phyloP scores from a whole-genome alignment of 139 green algal species.

The Picochlorum costavermella region DNA sequence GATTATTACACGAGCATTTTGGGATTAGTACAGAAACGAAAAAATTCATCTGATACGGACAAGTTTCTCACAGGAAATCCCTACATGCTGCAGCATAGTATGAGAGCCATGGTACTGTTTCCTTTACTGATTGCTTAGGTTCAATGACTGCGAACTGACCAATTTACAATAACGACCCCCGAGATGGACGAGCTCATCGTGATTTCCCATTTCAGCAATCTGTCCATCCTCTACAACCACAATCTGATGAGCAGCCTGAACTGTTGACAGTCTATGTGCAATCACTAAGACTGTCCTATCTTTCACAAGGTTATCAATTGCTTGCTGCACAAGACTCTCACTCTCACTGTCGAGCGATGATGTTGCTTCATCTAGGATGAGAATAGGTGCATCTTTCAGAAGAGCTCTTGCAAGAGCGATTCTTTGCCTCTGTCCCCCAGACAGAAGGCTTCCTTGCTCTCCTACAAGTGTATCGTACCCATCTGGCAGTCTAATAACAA shows the following conservation, averaged over 20 bases:
- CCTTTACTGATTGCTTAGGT: constrained; percentile 11
- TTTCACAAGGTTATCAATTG: constrained; percentile 40
- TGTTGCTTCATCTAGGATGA: constrained; percentile 64
- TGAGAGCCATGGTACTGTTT: not conserved
- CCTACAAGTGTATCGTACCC: constrained; percentile 34
- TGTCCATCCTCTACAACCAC: constrained; percentile 43
- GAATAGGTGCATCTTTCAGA: constrained; percentile 47
- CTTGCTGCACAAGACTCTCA: constrained; percentile 44
- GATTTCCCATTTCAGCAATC: constrained; percentile 39
- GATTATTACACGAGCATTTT: too few species aligned
- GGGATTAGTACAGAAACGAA: too few species aligned
- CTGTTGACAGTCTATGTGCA: constrained; percentile 61
- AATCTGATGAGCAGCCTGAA: constrained; percentile 53
- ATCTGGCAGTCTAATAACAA: constrained; percentile 43
- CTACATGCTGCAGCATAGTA: not conserved
- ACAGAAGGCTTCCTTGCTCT: constrained; percentile 39
- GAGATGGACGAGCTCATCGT: constrained; percentile 30
- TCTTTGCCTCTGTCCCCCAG: constrained; percentile 72
- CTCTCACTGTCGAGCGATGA: constrained; percentile 38
- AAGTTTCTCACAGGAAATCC: not conserved
- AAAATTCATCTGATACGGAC: too few species aligned
- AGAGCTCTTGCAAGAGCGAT: constrained; percentile 70
- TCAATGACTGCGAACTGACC: constrained; percentile 32
- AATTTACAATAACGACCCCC: constrained; percentile 37
- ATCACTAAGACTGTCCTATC: constrained; percentile 54